Evolutionary conservation across 495 filamentous ascomycete species (phyloP).

Genomic region (Amphirosellinia nigrospora): DNA sequence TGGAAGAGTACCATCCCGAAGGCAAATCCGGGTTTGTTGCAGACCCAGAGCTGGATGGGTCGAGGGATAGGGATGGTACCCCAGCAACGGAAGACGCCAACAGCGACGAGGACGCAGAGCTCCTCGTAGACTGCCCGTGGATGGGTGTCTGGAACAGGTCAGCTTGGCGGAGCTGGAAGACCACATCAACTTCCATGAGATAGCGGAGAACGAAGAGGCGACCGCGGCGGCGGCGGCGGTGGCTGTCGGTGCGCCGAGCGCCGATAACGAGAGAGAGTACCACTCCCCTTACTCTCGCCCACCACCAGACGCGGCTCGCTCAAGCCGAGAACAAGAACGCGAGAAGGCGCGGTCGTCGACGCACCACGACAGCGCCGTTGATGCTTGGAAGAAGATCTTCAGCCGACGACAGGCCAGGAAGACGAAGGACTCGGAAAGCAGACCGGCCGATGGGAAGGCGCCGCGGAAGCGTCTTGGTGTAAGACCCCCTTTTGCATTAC

Average conservation of each 20-base stretch:
- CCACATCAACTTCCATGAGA: conserved; percentile 76
- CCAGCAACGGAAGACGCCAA: background rate
- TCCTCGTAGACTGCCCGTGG: conserved; percentile 72
- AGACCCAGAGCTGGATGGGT: conserved; percentile 35
- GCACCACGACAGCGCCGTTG: conserved; percentile 1
- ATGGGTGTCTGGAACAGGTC: conserved; percentile 75
- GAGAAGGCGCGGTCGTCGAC: background rate
- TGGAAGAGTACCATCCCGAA: conserved; percentile 63
- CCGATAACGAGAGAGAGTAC: conserved; percentile 7
- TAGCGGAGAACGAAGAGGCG: conserved; percentile 56
- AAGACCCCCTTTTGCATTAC: background rate
- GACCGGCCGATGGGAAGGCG: conserved; percentile 34
- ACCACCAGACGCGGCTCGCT: conserved; percentile 26
- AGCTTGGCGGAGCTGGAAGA: conserved; percentile 65
- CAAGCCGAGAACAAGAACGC: background rate
- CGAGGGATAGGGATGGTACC: background rate
- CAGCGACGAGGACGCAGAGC: conserved; percentile 45
- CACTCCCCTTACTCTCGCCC: conserved; percentile 30
- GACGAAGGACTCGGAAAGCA: conserved; percentile 21
- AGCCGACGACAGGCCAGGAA: background rate
- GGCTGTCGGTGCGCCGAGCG: background rate
- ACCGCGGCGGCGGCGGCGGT: conserved; percentile 17
- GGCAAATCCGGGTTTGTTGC: conserved; percentile 61
- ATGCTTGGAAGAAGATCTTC: conserved; percentile 26
- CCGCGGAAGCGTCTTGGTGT: conserved; percentile 32